Base-by-base conservation (phyloP, 352 stramenopile species). In the Phytopythium aichiense region DNA sequence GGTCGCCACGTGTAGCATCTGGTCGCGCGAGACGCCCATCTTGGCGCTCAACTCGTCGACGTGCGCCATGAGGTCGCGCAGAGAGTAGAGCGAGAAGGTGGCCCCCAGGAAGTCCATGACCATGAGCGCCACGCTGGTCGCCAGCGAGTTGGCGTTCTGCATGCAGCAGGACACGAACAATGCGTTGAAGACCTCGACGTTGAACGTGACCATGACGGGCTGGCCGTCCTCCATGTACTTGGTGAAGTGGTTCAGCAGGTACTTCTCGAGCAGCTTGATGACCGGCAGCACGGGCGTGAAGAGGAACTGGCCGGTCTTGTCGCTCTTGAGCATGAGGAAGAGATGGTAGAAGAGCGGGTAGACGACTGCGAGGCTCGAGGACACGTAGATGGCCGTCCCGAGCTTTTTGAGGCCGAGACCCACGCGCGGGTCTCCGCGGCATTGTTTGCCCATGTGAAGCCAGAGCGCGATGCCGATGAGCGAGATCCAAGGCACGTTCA, bases 161-260 rank as follows among this genome's bases (percentile, higher is more conserved):
- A 77, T 74, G 22, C 67, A 77, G 49, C 64, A 64, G 4, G 68
- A 71, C 15, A 78, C 57, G 46, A 75, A 78, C 5, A 76, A 45
- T 28, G 67, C 48, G 35, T 67, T 72, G 54, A 75, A 78, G 18
- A 77, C 66, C 48, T 78, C 68, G 16, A 73, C 57, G 46, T 69
- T 69, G 37, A 72, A 77, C 0, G 65, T 53, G 11, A 74, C 48
- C 11, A 70, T 49, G 8, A 63, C 61, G 2, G 70, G 67, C 28
- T 74, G 66, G 4, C 69, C 13, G 35, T 74, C 70, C 7, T 66
- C 20, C 0, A 58, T 63, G 35, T 70, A 55, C 18, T 18, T 18
- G 28, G 65, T 63, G 33, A 52, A 50, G 22, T 63, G 61, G 42
- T 72, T 66, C 28, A 72, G n/a, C 16, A 66, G 57, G n/a, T 56